Base-by-base conservation (phyloP, 495 filamentous ascomycete genomes). In the Oidiodendron maius region DNA sequence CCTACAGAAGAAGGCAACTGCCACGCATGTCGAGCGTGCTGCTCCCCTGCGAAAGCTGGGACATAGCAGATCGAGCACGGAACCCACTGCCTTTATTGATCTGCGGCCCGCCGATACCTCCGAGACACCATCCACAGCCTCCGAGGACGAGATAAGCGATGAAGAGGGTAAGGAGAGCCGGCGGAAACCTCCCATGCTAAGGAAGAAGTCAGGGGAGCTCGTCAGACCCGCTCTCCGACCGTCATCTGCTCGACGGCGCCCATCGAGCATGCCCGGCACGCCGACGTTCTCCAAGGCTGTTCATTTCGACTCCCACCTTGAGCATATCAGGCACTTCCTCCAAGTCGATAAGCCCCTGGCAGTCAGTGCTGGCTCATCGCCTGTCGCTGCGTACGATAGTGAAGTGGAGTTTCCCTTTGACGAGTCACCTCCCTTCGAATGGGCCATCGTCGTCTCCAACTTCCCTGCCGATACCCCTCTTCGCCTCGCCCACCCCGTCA, bases 181-280 rank as follows among this genome's bases (percentile, higher is more conserved):
- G 54, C 63, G 65, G 34, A 91, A 87, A 66, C 89, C 89, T 17
- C 81, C 81, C 17, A 89, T 97, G 82, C 82, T 98, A 44, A 82
- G 93, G 47, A 98, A 98, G 74, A 98, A 98, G 75, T 97, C 93
- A 32, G 93, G 93, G 20, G 93, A 98, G 65, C 76, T 97, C 42
- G 93, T 98, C 43, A 83, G 91, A 54, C 95, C 93, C 4, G 95
- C 93, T 1, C 74, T 98, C 34, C 83, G 91, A 41, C 81, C 84
- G 21, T 66, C 87, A 4, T 85, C 83, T 2, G 53, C 58, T 20
- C 76, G 80, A 40, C 77, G 89, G 50, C 82, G 94, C 35, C 91
- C 90, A 1, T 95, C 86, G 0, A 96, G 91, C 65, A 94, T 97
- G 89, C 93, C 93, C 5, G 94, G 94, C 11, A 98, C 93, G 4